phyloP scores from a whole-genome alignment of 352 stramenopile species.

The Pythium brassicae region DNA sequence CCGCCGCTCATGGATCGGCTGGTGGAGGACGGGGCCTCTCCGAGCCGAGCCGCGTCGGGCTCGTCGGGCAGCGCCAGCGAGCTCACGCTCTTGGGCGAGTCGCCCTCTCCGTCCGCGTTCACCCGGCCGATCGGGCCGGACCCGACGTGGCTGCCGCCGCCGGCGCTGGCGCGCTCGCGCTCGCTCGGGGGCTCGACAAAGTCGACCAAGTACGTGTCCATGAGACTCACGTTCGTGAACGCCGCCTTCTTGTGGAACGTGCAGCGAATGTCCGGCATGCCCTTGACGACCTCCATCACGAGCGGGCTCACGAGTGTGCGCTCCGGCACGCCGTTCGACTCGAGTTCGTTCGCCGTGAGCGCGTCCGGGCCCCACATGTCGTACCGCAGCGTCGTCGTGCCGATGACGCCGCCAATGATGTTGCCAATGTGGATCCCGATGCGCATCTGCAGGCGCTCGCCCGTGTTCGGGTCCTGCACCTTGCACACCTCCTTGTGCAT shows the following conservation, averaged over 20 bases:
- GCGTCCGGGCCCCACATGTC: conserved; percentile 87
- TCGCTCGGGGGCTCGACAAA: conserved; percentile 44
- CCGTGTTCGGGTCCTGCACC: conserved; percentile 79
- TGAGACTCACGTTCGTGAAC: conserved; percentile 78
- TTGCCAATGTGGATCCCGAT: conserved; percentile 87
- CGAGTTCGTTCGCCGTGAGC: conserved; percentile 82
- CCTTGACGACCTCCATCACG: conserved; percentile 77
- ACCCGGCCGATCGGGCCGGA: conserved; percentile 18
- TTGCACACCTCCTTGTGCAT: conserved; percentile 87
- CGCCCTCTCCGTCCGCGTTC: conserved; percentile 12
- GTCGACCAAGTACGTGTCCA: conserved; percentile 84
- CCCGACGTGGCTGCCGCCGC: background rate
- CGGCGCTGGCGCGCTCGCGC: background rate
- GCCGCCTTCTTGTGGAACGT: conserved; percentile 79
- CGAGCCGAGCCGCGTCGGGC: background rate
- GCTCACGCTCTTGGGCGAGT: conserved; percentile 17
- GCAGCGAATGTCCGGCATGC: conserved; percentile 81
- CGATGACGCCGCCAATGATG: conserved; percentile 86
- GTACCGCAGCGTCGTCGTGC: conserved; percentile 82
- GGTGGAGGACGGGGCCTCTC: background rate
- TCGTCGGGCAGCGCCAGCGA: conserved; percentile 7
- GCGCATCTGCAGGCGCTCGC: conserved; percentile 80
- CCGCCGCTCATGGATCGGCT: background rate
- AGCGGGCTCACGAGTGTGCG: conserved; percentile 75
- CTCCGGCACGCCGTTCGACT: conserved; percentile 80